Evolutionary conservation across 2,329 filamentous ascomycete species (phyloP).

Genomic region (Orbilia oligospora): DNA sequence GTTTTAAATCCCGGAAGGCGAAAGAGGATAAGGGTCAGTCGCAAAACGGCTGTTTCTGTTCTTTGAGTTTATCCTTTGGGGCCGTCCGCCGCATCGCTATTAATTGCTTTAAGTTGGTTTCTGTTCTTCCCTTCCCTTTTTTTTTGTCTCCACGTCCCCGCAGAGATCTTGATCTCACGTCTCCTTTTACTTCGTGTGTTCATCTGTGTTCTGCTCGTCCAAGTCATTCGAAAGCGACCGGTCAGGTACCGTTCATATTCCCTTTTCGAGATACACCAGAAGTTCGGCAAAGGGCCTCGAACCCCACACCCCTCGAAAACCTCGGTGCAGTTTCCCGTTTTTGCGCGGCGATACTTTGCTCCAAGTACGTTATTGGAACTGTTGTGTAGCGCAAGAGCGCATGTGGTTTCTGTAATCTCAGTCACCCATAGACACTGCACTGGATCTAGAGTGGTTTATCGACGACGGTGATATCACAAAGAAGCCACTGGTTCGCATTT

Average conservation of each 20-base stretch:
- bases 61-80: constrained; percentile 55
- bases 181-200: constrained; percentile 34
- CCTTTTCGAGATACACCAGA: constrained; percentile 42
- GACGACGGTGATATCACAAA: constrained; percentile 37
- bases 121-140: constrained; percentile 19
- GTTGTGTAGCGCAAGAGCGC: constrained; percentile 39
- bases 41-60: constrained; percentile 42
- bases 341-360: constrained; percentile 39
- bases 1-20: constrained; percentile 46
- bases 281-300: constrained; percentile 44
- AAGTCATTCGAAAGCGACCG: constrained; percentile 39
- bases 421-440: constrained; percentile 21
- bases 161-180: constrained; percentile 28
- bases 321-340: constrained; percentile 43
- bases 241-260: constrained; percentile 56
- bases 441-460: constrained; percentile 7
- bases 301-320: constrained; percentile 34
- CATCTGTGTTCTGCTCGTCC: constrained; percentile 24
- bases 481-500: constrained; percentile 4
- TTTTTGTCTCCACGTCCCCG: constrained; percentile 20
- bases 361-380: constrained; percentile 8
- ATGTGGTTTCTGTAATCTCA: constrained; percentile 16
- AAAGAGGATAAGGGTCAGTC: constrained; percentile 58
- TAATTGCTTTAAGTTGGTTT: constrained; percentile 31
- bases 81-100: constrained; percentile 36